Percentiles rank a stretch among this genome's conserved stretches.
Evolutionary conservation across 1,284 basidiomycete genomes (phyloP).

Genomic region (Cerrena zonata): DNA sequence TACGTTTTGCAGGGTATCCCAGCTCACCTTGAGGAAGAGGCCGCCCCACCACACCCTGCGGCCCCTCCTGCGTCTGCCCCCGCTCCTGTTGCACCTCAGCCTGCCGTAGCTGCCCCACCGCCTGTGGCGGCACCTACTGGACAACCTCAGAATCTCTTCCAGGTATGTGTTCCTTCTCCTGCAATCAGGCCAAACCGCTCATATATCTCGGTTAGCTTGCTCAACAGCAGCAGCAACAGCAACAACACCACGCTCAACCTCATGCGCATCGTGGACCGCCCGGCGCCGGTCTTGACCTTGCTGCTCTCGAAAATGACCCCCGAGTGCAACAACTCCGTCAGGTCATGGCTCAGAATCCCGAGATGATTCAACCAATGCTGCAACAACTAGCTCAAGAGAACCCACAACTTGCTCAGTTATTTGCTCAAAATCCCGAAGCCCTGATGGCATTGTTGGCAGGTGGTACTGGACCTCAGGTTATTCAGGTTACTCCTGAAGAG

Average conservation of each 20-base stretch:
- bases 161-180: conserved; percentile 35
- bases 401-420: conserved; percentile 64
- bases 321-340: conserved; percentile 67
- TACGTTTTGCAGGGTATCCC: conserved; percentile 66
- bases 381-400: conserved; percentile 76
- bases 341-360: conserved; percentile 72
- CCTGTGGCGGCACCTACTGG: conserved; percentile 30
- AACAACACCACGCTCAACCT: conserved; percentile 16
- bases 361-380: conserved; percentile 69
- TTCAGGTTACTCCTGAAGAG: conserved; percentile 81
- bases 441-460: conserved; percentile 59
- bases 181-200: background rate
- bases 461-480: conserved; percentile 53
- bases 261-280: conserved; percentile 21
- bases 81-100: conserved; percentile 30
- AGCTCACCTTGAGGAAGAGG: conserved; percentile 53
- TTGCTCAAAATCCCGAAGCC: conserved; percentile 69
- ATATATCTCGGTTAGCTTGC: conserved; percentile 45
- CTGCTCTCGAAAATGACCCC: conserved; percentile 53
- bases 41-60: conserved; percentile 28
- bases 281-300: conserved; percentile 41
- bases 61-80: conserved; percentile 27
- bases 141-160: conserved; percentile 70
- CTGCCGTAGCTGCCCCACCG: conserved; percentile 33
- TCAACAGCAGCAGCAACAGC: conserved; percentile 59